Conservation (phyloP, 352 stramenopile genomes). For the Phytophthora ohioensis region DNA sequence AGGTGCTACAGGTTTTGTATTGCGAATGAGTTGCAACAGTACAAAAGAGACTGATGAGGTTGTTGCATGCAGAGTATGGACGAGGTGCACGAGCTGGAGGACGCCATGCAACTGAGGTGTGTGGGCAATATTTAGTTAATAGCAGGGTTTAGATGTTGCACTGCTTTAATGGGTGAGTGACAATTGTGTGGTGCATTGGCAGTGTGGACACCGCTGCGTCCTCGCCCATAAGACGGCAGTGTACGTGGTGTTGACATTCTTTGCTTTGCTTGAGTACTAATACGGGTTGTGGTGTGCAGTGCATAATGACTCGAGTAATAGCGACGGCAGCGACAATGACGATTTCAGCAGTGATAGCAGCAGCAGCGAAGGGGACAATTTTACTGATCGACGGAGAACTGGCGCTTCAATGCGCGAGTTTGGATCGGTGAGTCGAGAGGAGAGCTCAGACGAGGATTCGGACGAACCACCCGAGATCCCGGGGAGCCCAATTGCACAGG, state of each 20-base stretch:
- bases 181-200: constrained; percentile 1
- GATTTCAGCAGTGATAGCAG: constrained; percentile 27
- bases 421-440: neutral
- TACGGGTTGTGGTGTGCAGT: constrained; percentile 3
- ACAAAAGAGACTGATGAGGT: constrained; percentile 7
- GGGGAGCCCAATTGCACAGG: constrained; percentile 60
- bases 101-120: constrained; percentile 61
- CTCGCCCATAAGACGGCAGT: constrained; percentile 41
- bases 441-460: constrained; percentile 38
- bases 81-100: constrained; percentile 72
- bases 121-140: neutral
- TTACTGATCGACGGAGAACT: neutral
- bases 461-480: constrained; percentile 78
- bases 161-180: neutral
- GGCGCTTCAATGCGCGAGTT: constrained; percentile 1
- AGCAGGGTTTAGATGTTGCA: neutral
- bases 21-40: constrained; percentile 2
- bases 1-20: constrained; percentile 36
- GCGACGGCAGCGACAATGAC: constrained; percentile 13
- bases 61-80: constrained; percentile 82
- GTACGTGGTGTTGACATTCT: constrained; percentile 2
- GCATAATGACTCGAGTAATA: constrained; percentile 16
- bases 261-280: constrained; percentile 4
- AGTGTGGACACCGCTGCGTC: constrained; percentile 69
- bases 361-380: constrained; percentile 17